These are phyloP conservation scores for Arxiozyma telluris DNA, from an alignment of 1,139 yeast genomes.

Conservation along the genomic window DNA sequence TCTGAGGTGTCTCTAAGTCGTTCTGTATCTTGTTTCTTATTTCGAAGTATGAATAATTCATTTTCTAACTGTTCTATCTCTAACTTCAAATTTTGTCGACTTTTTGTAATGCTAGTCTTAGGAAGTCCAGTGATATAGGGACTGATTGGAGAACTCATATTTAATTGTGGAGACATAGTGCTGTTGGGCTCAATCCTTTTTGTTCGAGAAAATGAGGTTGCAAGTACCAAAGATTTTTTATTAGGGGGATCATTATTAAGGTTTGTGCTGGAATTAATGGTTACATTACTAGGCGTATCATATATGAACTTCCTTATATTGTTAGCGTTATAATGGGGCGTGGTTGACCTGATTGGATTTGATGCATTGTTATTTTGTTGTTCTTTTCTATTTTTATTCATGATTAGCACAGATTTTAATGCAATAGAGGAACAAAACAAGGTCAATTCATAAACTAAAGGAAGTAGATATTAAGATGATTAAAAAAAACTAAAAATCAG, in stretches of 20 bases:
- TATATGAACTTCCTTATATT: background rate
- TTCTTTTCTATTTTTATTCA: background rate
- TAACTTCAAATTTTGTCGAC: slow-evolving; percentile 14
- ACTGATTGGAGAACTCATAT: slow-evolving; percentile 23
- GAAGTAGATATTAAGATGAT: background rate
- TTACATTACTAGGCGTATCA: background rate
- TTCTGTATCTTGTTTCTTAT: slow-evolving; percentile 23
- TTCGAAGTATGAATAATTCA: slow-evolving; percentile 18
- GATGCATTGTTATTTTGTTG: background rate
- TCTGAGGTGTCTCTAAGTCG: slow-evolving; percentile 21
- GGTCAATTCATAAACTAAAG: background rate
- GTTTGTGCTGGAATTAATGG: slow-evolving; percentile 2
- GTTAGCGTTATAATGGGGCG: background rate
- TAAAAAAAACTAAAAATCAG: no score
- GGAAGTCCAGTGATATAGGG: slow-evolving; percentile 21
- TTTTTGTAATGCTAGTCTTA: slow-evolving; percentile 21
- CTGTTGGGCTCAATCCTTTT: slow-evolving; percentile 15
- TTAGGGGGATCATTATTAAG: slow-evolving; percentile 8
- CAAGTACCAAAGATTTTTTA: slow-evolving; percentile 24
- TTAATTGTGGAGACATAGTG: background rate
- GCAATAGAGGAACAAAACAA: background rate
- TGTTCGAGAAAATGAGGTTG: slow-evolving; percentile 30
- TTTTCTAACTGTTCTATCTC: slow-evolving; percentile 21
- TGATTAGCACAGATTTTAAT: background rate
- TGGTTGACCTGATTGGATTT: background rate